Conservation (phyloP, 129 eudicot genomes). For the Arctium minus region DNA sequence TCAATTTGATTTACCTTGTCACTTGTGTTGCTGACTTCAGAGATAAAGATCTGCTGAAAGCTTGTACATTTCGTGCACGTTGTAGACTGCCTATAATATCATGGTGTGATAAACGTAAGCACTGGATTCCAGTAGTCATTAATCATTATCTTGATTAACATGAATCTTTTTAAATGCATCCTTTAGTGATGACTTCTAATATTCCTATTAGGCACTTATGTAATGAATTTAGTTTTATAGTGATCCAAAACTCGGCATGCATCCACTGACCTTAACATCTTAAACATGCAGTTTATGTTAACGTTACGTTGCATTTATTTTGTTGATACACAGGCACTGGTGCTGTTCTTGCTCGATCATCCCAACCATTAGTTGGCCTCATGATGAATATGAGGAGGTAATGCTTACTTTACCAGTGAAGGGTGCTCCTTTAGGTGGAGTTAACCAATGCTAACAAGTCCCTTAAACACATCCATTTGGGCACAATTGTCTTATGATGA, state of each 20-base stretch:
- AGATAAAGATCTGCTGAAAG: constrained; percentile 83
- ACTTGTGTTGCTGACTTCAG: constrained; percentile 39
- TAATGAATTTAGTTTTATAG: background rate
- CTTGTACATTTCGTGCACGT: constrained; percentile 92
- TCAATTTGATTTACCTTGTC: constrained; percentile 1
- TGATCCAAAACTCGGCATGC: background rate
- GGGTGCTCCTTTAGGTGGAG: background rate
- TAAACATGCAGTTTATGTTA: background rate
- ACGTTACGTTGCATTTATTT: constrained; percentile 14
- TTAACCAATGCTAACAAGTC: background rate
- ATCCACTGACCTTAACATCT: background rate
- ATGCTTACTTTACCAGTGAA: background rate
- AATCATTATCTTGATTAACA: background rate
- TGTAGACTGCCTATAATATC: constrained; percentile 86
- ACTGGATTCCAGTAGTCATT: background rate
- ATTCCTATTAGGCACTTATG: background rate
- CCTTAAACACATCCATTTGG: constrained; percentile 2
- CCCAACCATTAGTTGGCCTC: constrained; percentile 95
- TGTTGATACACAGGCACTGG: constrained; percentile 50
- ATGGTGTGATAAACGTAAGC: constrained; percentile 81
- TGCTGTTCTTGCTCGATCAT: constrained; percentile 97
- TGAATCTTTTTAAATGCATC: background rate
- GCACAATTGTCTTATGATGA: background rate
- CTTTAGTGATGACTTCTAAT: background rate
- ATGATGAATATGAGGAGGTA: constrained; percentile 99